These are phyloP conservation scores for Cryphonectria parasitica DNA, from an alignment of 2,329 filamentous ascomycete genomes.

Conservation along the genomic window DNA sequence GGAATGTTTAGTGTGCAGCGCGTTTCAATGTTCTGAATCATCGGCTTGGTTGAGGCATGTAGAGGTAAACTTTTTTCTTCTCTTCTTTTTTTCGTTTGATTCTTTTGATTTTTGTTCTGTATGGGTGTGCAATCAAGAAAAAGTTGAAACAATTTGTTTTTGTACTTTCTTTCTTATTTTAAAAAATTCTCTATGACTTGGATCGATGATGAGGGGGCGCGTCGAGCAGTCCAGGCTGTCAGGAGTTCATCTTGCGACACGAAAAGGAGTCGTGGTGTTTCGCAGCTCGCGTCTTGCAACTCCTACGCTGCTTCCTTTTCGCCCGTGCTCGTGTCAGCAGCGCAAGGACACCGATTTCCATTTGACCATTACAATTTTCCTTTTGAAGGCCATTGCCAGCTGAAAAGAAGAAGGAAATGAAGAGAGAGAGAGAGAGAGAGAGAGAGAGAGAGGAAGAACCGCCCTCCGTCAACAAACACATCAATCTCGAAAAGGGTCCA, in stretches of 20 bases:
- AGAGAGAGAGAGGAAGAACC: too few species aligned
- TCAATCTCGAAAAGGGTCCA: background rate
- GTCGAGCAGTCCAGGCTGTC: background rate
- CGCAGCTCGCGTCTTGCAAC: background rate
- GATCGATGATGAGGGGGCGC: background rate
- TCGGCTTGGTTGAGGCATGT: background rate
- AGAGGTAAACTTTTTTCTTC: background rate
- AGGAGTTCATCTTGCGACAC: conserved; percentile 19
- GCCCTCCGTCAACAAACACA: background rate
- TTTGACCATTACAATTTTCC: background rate
- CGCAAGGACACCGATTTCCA: background rate
- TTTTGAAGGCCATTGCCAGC: background rate
- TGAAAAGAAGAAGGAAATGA: background rate
- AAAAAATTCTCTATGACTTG: background rate
- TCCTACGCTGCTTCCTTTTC: background rate
- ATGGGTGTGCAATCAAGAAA: background rate
- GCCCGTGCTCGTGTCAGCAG: background rate
- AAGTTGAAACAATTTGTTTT: background rate
- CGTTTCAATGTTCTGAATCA: background rate
- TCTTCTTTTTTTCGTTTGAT: background rate
- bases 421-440: background rate
- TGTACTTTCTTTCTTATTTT: background rate
- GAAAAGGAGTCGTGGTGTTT: conserved; percentile 16
- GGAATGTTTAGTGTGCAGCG: background rate
- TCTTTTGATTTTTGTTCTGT: background rate